Base-by-base conservation (phyloP, 768 basidiomycete genomes). In the Heimioporus sp. region DNA sequence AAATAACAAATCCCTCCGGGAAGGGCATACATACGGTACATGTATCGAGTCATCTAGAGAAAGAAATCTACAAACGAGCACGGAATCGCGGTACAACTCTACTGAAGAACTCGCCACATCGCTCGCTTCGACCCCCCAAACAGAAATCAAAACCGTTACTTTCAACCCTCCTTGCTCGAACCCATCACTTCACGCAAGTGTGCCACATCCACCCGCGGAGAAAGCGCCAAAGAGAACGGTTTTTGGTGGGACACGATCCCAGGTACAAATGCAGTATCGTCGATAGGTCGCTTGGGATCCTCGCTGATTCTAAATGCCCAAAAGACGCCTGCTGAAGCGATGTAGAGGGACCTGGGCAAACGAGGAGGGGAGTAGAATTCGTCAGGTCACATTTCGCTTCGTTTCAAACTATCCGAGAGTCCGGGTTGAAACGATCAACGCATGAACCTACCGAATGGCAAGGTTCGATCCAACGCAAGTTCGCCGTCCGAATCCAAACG, bases 211-310 rank as follows among this genome's bases (percentile, higher is more conserved):
- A 68, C 61, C 43, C 82, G 63, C 1, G 82, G 81, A 53, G 77
- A 76, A 58, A 87, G 86, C 5, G 63, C 45, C 5, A 80, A 76
- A 20, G 72, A 73, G 60, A 87, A 89, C 5, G 82, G 82, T 46
- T 76, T 60, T 2, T 86, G 85, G 48, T 85, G 85, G 0, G 78
- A 74, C 59, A 86, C 85, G 11, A 82, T 80, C 4, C 78, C 80
- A 55, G 84, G 80, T 1, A 80, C 81, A 57, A 87, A 86, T 0
- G 76, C 82, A 37, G 78, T 69, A 7, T 78, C 76, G 62, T 89
- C 81, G 38, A 88, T 85, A 0, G 83, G 81, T 6, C 71, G 64
- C 10, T 65, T 54, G 0, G 76, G 72, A 54, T 85, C 81, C 24
- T 76, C 61, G 1, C 62, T 63, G 30, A 88, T 69, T 0, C 56